Conservation (phyloP, 1,284 basidiomycete genomes). For the Fistulina hepatica region DNA sequence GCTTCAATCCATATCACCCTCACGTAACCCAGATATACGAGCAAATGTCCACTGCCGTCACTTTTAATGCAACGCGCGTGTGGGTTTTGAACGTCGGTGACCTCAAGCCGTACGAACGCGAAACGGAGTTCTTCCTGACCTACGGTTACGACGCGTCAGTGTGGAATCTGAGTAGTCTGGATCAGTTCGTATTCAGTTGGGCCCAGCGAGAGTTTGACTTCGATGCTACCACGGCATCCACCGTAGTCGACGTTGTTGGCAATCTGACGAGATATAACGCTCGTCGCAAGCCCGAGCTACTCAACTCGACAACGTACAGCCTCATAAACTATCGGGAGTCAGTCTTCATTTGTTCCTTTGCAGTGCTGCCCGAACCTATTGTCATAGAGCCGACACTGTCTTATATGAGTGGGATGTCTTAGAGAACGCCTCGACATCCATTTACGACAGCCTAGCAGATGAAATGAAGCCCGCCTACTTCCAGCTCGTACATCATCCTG, state of each 20-base stretch:
- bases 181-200: slow-evolving; percentile 44
- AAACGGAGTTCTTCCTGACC: slow-evolving; percentile 58
- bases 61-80: slow-evolving; percentile 41
- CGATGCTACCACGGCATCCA: slow-evolving; percentile 25
- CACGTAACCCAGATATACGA: slow-evolving; percentile 37
- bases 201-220: slow-evolving; percentile 57
- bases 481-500: slow-evolving; percentile 55
- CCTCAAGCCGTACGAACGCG: slow-evolving; percentile 62
- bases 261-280: slow-evolving; percentile 54
- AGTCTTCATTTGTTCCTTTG: slow-evolving; percentile 17
- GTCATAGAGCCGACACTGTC: slow-evolving; percentile 44
- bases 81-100: slow-evolving; percentile 63
- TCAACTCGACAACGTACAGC: slow-evolving; percentile 53
- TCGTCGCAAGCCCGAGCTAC: slow-evolving; percentile 55
- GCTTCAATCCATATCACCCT: background rate
- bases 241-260: slow-evolving; percentile 40
- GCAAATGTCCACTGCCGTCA: slow-evolving; percentile 50
- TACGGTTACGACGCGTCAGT: slow-evolving; percentile 49
- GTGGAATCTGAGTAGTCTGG: slow-evolving; percentile 42
- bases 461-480: slow-evolving; percentile 49
- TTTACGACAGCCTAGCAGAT: slow-evolving; percentile 42
- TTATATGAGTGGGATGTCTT: slow-evolving; percentile 39
- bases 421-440: slow-evolving; percentile 36
- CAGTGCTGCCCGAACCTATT: slow-evolving; percentile 1
- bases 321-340: slow-evolving; percentile 59